These are phyloP conservation scores for Gracilaria domingensis DNA, from an alignment of 23 red algal genomes.

Conservation along the genomic window DNA sequence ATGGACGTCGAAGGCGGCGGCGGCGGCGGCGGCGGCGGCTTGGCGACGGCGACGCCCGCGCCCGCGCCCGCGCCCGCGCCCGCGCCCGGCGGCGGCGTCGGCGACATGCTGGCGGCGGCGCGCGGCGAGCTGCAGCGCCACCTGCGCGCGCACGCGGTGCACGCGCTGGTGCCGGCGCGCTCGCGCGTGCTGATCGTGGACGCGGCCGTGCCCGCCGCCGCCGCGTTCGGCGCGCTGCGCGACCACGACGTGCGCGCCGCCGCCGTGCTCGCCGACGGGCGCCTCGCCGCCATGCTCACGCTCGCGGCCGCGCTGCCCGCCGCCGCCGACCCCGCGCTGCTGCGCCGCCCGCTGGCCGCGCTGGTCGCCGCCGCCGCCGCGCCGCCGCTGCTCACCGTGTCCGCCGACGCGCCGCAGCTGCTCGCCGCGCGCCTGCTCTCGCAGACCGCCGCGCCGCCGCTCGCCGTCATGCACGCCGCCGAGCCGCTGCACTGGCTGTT, in stretches of 20 bases:
- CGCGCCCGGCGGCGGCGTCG: not conserved
- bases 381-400: not conserved
- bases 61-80: not conserved
- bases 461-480: slow-evolving; percentile 11
- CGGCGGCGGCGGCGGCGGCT: no score
- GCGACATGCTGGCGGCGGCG: not conserved
- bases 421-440: slow-evolving; percentile 1
- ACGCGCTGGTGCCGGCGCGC: slow-evolving; percentile 5
- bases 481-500: slow-evolving; percentile 27
- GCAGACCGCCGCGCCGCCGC: slow-evolving; percentile 2
- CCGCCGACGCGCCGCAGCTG: slow-evolving; percentile 25
- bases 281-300: slow-evolving; percentile 6
- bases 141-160: slow-evolving; percentile 4
- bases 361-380: not conserved
- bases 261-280: not conserved
- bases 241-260: slow-evolving; percentile 28
- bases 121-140: slow-evolving; percentile 14
- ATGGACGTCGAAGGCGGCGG: not conserved
- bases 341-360: not conserved
- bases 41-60: not conserved
- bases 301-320: not conserved
- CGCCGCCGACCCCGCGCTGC: not conserved
- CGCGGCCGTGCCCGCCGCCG: not conserved
- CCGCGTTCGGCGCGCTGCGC: slow-evolving; percentile 1
- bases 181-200: slow-evolving; percentile 26